Base-by-base conservation (phyloP, 257 asterid genomes). In the Euphrasia confusa region DNA sequence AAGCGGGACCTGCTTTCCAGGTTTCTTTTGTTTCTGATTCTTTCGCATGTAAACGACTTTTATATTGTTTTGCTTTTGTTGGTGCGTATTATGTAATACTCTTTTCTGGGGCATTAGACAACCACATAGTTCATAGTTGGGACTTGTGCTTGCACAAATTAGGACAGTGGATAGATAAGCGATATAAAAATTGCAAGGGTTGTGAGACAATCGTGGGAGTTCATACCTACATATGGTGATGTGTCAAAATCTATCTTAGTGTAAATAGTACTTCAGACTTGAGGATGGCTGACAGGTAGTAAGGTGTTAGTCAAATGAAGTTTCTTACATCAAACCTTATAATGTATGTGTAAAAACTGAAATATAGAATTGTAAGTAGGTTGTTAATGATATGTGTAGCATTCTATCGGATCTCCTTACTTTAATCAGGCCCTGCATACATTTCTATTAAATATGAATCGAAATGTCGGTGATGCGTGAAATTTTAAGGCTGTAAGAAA, bases 1-100 rank as follows among this genome's bases (percentile, higher is more conserved):
- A 91, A 73, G 90, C 96, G 64, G 98, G 98, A 54, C 99, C 99
- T 58, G 96, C 99, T 61, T 92, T 92, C 79, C 99, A 92, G 99
- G 99, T 92, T 65, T 55, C 75, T 56, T 27, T 13, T 60, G 15
- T 32, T 9, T 62, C 57, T 68, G 30, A 60, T 64, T 56, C 59
- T 5, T 58, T 68, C 18, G 9, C 47, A 32, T 27, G 30, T 1
- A 28, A 59, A n/a, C 27, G 5, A 58, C 18, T 44, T 12, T 44
- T 44, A 64, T 54, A 47, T 66, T 27, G 1, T 44, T 8, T 53
- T 15, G 9, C 35, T 10, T 64, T 8, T 54, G 11, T 27, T 58
- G 26, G 58, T 4, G 54, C 39, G 48, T 48, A 61, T 62, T 7
- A 18, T 18, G 18, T 52, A 24, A 40, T 58, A n/a, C 5, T 11